Percentiles rank a stretch among this genome's conserved stretches.
Conservation (phyloP, 1,139 yeast genomes). For the Sugiyamaella paludigena region DNA sequence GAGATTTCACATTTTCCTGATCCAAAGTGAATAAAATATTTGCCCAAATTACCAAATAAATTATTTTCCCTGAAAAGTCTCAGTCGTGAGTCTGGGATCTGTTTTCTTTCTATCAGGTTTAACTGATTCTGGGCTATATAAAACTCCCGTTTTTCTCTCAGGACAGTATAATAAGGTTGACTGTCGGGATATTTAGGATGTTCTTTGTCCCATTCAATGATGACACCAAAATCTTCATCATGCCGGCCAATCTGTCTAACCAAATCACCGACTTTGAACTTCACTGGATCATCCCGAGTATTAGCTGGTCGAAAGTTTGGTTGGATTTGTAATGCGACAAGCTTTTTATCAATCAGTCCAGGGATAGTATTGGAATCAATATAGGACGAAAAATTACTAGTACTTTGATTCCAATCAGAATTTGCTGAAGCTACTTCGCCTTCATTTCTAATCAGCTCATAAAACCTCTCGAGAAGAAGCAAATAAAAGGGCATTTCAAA, state of each 20-base stretch:
- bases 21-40: too few relatives aligned
- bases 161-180: neutral
- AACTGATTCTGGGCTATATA: too few relatives aligned
- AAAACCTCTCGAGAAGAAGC: neutral
- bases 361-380: neutral
- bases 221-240: neutral
- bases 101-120: too few relatives aligned
- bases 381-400: neutral
- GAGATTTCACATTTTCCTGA: too few relatives aligned
- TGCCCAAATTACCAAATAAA: too few relatives aligned
- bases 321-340: neutral
- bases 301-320: neutral
- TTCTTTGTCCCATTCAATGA: slow-evolving; percentile 6
- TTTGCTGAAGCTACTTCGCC: too few relatives aligned
- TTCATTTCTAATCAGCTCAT: neutral
- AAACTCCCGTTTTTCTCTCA: neutral
- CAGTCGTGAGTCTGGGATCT: too few relatives aligned
- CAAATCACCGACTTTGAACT: slow-evolving; percentile 9
- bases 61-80: too few relatives aligned
- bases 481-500: neutral
- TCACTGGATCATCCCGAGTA: neutral
- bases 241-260: neutral
- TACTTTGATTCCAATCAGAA: neutral
- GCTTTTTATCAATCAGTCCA: neutral
- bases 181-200: slow-evolving; percentile 2